Base-by-base conservation (phyloP, 2,329 filamentous ascomycete species). In the Colletotrichum abscissum region DNA sequence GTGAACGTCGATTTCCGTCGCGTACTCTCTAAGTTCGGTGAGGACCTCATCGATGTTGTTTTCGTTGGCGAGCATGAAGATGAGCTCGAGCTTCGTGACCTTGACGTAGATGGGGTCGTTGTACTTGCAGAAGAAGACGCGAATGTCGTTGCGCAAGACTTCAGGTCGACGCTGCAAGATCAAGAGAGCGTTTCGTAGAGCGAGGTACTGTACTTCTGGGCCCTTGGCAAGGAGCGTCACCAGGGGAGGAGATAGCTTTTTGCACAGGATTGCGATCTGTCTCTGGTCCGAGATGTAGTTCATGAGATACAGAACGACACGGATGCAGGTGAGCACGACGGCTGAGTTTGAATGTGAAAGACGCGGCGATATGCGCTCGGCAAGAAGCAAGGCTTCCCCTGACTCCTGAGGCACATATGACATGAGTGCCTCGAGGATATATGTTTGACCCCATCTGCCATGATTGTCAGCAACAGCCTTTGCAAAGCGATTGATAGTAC, bases 91-190 rank as follows among this genome's bases (percentile, higher is more conserved):
- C 84, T 99, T 99, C 19, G 97, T 99, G 64, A 99, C 97, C 84
- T 99, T 99, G 85, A 99, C 97, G 82, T 98, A 99, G 76, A 99
- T 99, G 0, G 97, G 97, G 80, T 99, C 97, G 82, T 99, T 99
- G 85, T 99, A 99, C 88, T 99, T 99, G 91, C 97, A 99, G 85
- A 99, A 99, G 85, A 99, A 99, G 38, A 99, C 97, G 59, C 97
- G 92, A 75, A 99, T 98, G 82, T 99, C 97, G 83, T 98, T 98
- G 75, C 95, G 91, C 67, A 99, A 84, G 9, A 99, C 96, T 79
- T 98, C 97, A 0, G 97, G 97, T 69, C 96, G 90, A 78, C 96
- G 90, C 82, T 99, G 97, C 65, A 99, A 86, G 77, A 99, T 99
- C 16, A 99, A 88, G 2, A 99, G 88, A 0, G 97, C 97, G 80